Evolutionary conservation across 345 rosid genomes (phyloP).

Genomic region (Acer saccharum): DNA sequence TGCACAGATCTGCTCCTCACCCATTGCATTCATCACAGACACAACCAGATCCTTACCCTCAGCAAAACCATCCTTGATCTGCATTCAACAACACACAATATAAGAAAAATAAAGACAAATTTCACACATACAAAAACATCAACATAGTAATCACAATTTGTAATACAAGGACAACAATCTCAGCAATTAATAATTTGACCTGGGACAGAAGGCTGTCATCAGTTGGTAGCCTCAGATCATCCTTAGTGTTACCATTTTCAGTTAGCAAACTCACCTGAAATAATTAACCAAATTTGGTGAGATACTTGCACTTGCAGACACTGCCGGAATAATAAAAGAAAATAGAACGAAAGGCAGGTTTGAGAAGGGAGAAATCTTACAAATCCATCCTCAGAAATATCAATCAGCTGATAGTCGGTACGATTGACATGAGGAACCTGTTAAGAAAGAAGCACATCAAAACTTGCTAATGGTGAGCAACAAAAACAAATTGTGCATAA

Average conservation of each 20-base stretch:
- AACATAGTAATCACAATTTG: background rate
- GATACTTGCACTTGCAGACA: background rate
- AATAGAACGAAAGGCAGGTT: too few relatives aligned
- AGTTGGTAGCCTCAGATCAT: slow-evolving; percentile 18
- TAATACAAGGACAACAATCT: too few relatives aligned
- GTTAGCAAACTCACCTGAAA: slow-evolving; percentile 20
- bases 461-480: background rate
- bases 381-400: slow-evolving; percentile 22
- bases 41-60: slow-evolving; percentile 55
- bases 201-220: slow-evolving; percentile 12
- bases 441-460: background rate
- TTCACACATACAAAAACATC: background rate
- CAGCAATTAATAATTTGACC: background rate
- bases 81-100: background rate
- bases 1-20: slow-evolving; percentile 57
- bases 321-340: background rate
- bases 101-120: background rate
- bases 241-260: slow-evolving; percentile 18
- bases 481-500: background rate
- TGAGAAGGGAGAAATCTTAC: background rate
- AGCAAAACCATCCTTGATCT: slow-evolving; percentile 52
- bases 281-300: background rate
- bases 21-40: slow-evolving; percentile 56
- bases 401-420: slow-evolving; percentile 20
- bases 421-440: slow-evolving; percentile 21